Evolutionary conservation across 768 basidiomycete genomes (phyloP).

Genomic region (Trametes punicea): DNA sequence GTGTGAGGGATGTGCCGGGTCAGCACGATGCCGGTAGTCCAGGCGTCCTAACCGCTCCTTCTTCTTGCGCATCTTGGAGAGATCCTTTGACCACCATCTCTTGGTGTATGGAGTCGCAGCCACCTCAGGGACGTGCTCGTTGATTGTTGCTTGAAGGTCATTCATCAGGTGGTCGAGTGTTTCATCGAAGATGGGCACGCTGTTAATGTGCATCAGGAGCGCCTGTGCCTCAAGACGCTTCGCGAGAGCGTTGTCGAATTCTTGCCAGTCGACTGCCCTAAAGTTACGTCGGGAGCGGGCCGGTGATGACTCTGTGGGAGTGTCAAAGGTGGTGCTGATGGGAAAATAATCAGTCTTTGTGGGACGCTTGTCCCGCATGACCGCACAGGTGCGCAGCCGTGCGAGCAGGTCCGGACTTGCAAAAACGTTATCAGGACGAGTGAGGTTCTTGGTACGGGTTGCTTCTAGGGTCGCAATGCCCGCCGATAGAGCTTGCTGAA

Average conservation of each 20-base stretch:
- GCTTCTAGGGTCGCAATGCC: conserved; percentile 36
- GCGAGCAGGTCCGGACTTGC: conserved; percentile 19
- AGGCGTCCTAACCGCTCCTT: conserved; percentile 17
- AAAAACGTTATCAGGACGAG: conserved; percentile 45
- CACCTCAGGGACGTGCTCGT: conserved; percentile 18
- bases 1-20: conserved; percentile 15
- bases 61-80: conserved; percentile 21
- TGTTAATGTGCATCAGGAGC: neutral
- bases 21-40: conserved; percentile 3
- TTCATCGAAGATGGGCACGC: conserved; percentile 6
- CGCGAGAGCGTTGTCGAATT: conserved; percentile 26
- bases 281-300: conserved; percentile 26
- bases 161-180: conserved; percentile 5
- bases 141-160: conserved; percentile 21
- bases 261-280: conserved; percentile 30
- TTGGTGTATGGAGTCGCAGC: conserved; percentile 27
- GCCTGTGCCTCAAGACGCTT: neutral
- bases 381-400: conserved; percentile 30
- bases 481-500: conserved; percentile 35
- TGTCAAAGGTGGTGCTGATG: conserved; percentile 31
- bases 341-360: conserved; percentile 40
- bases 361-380: conserved; percentile 15
- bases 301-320: neutral
- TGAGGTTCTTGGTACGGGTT: conserved; percentile 31
- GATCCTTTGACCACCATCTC: conserved; percentile 34